These are phyloP conservation scores for Hevea brasiliensis DNA, from an alignment of 345 rosid genomes.

Conservation along the genomic window DNA sequence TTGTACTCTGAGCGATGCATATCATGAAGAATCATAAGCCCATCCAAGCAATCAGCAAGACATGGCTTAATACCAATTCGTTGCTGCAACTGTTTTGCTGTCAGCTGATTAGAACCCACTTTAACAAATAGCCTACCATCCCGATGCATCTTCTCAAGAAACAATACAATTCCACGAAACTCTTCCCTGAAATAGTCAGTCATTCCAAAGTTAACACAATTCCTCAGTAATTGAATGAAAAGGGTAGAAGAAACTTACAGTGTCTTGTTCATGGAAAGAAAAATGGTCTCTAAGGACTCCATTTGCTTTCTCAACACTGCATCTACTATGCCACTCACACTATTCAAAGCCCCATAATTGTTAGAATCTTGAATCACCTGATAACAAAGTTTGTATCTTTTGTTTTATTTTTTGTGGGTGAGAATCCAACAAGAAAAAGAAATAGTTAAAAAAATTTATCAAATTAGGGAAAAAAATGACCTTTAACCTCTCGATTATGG, in stretches of 20 bases:
- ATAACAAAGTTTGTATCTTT: not conserved
- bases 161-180: constrained; percentile 49
- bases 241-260: constrained; percentile 39
- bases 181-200: constrained; percentile 56
- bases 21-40: constrained; percentile 60
- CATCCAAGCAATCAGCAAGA: constrained; percentile 67
- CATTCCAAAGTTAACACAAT: not conserved
- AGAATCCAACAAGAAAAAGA: not conserved
- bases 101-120: constrained; percentile 45
- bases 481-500: constrained; percentile 68
- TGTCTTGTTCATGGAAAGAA: constrained; percentile 56
- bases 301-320: constrained; percentile 66
- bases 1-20: constrained; percentile 77
- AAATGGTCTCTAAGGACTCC: constrained; percentile 56
- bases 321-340: constrained; percentile 50
- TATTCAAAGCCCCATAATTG: constrained; percentile 53
- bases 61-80: constrained; percentile 70
- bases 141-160: constrained; percentile 50
- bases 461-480: constrained; percentile 21
- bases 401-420: too few species aligned
- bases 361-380: constrained; percentile 55
- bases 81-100: constrained; percentile 46
- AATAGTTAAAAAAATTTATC: not conserved
- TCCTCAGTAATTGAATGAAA: not conserved
- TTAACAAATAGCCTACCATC: constrained; percentile 55